Base-by-base conservation (phyloP, 2,329 filamentous ascomycete species). In the Colletotrichum theobromicola region DNA sequence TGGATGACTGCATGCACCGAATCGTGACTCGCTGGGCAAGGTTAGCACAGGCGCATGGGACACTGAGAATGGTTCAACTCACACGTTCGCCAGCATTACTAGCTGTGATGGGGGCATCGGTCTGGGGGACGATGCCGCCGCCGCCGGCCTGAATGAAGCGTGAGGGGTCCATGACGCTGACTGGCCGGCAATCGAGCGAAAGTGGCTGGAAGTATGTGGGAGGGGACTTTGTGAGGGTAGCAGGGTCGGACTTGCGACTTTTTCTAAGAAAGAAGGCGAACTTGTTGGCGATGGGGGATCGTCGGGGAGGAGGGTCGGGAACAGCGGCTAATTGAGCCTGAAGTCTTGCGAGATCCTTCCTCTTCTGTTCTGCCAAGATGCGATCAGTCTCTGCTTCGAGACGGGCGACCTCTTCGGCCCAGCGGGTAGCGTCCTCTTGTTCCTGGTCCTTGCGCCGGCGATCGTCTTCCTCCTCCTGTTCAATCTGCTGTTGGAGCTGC, bases 61-160 rank as follows among this genome's bases (percentile, higher is more conserved):
- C n/a, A 7, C 35, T 18, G 37, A 28, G 15, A 26, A 46, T n/a
- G n/a, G 65, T 18, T 13, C 18, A 24, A 70, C 91, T 88, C 84
- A 94, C 93, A 78, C 95, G 89, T 80, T 96, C 94, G 60, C 93
- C 93, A 75, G 93, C 91, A 84, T 97, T 97, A 73, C 94, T 93
- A 16, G 94, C 94, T 68, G 95, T 95, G 12, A 93, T 87, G 2
- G 95, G 95, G 26, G 94, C 94, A 85, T 97, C 95, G 57, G 89
- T 92, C 66, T 87, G 86, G 50, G 87, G 86, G 7, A 87, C 85
- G 71, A 87, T 84, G 72, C 87, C 87, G 76, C 81, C 85, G 15
- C 85, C 87, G 30, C 87, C 86, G n/a, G 81, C 80, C 74, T 86
- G 84, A 71, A 88, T 88, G 63, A 83, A 83, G 67, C 75, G 69